Percentiles rank a stretch among this genome's conserved stretches.
These are phyloP conservation scores for Fusarium citri DNA, from an alignment of 2,329 filamentous ascomycete species.

Conservation along the genomic window DNA sequence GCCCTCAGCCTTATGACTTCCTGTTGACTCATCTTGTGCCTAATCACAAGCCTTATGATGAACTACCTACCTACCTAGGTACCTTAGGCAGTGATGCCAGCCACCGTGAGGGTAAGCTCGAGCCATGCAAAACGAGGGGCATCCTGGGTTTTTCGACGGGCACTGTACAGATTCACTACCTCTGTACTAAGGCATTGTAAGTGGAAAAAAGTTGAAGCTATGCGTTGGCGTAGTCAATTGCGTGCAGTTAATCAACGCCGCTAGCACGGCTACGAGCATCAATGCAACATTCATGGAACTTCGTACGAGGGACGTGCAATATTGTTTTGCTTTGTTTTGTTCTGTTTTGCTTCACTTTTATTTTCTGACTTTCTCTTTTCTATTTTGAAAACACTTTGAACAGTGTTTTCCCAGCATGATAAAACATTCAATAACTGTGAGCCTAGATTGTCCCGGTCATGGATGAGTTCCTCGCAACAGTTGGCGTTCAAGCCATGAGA, in stretches of 20 bases:
- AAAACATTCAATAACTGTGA: constrained; percentile 1
- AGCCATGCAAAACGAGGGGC: constrained; percentile 29
- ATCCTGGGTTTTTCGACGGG: constrained; percentile 2
- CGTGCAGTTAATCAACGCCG: constrained; percentile 30
- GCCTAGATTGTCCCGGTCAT: constrained; percentile 59
- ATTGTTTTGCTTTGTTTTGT: not conserved
- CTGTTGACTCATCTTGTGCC: not conserved
- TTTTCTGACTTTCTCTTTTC: constrained; percentile 4
- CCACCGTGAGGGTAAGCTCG: constrained; percentile 29
- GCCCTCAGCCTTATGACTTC: constrained; percentile 6
- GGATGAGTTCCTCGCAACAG: constrained; percentile 71
- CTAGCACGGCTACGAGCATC: constrained; percentile 21
- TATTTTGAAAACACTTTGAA: not conserved
- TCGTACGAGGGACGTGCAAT: constrained; percentile 24
- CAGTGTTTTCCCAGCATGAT: constrained; percentile 26
- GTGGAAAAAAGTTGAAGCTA: constrained; percentile 5
- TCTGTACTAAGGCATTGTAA: constrained; percentile 8
- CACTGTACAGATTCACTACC: constrained; percentile 42
- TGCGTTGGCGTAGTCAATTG: constrained; percentile 30
- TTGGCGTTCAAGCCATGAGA: constrained; percentile 82
- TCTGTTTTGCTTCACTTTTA: not conserved
- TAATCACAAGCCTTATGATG: constrained; percentile 14
- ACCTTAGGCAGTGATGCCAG: constrained; percentile 18
- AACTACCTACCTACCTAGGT: not conserved
- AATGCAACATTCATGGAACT: constrained; percentile 24